A percentile compares a stretch with the other conserved stretches of the same genome.
phyloP scores from a whole-genome alignment of 2,329 filamentous ascomycete species.

The Neonectria hederae region DNA sequence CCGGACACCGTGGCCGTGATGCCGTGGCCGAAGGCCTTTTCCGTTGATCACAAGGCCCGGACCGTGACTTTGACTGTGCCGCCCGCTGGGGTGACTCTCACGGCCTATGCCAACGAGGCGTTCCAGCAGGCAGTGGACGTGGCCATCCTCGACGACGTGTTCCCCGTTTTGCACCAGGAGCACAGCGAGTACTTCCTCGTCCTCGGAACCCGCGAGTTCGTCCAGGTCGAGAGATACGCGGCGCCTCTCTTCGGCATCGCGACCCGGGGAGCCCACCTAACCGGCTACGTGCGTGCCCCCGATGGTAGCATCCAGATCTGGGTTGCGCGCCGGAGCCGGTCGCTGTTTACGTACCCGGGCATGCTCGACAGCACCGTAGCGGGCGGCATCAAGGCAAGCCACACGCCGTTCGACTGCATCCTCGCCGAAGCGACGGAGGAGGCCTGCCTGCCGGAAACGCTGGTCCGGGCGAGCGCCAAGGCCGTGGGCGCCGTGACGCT shows the following conservation, averaged over 20 bases:
- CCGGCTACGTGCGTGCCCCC: slow-evolving; percentile 60
- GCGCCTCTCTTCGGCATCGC: slow-evolving; percentile 73
- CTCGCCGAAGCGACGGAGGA: slow-evolving; percentile 79
- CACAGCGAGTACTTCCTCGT: slow-evolving; percentile 57
- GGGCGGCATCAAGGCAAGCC: slow-evolving; percentile 75
- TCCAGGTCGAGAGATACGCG: slow-evolving; percentile 68
- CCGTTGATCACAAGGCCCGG: slow-evolving; percentile 45
- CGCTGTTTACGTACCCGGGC: slow-evolving; percentile 76
- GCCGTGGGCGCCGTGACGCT: slow-evolving; percentile 49
- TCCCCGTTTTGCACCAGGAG: slow-evolving; percentile 50
- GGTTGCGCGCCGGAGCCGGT: slow-evolving; percentile 72
- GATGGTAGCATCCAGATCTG: slow-evolving; percentile 69
- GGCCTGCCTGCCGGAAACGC: slow-evolving; percentile 55
- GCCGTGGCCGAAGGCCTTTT: slow-evolving; percentile 56
- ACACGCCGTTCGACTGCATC: slow-evolving; percentile 73
- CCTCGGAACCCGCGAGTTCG: slow-evolving; percentile 48
- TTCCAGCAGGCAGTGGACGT: slow-evolving; percentile 52
- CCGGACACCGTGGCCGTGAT: slow-evolving; percentile 56
- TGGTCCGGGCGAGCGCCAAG: slow-evolving; percentile 40
- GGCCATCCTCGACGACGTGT: slow-evolving; percentile 49
- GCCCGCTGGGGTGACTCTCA: slow-evolving; percentile 34
- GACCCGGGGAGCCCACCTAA: slow-evolving; percentile 73
- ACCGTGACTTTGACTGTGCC: slow-evolving; percentile 47
- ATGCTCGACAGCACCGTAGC: slow-evolving; percentile 85
- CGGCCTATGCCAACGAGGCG: slow-evolving; percentile 48